A percentile compares a stretch with the other conserved stretches of the same genome.
phyloP scores from a whole-genome alignment of 257 asterid species.

The Fraxinus anomala region DNA sequence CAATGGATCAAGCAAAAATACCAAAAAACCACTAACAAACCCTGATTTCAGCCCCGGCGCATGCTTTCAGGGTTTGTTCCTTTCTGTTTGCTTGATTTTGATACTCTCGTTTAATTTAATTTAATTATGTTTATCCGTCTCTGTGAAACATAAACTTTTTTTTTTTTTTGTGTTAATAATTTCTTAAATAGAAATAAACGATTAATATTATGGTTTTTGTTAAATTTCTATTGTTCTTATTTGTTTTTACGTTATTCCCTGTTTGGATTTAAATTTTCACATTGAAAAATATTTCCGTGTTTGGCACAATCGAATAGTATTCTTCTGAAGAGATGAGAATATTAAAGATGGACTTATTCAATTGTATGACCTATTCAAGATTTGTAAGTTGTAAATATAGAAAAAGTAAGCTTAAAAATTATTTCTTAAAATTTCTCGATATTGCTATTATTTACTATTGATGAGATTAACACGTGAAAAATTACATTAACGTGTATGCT shows the following conservation, averaged over 20 bases:
- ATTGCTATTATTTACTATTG: too few relatives aligned
- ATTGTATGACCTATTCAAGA: neutral
- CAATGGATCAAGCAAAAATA: slow-evolving; percentile 80
- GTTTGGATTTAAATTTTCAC: neutral
- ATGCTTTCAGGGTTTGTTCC: neutral
- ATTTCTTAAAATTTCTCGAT: too few relatives aligned
- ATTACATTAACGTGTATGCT: neutral
- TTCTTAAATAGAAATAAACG: neutral
- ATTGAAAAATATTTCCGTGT: neutral
- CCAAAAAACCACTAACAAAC: slow-evolving; percentile 38
- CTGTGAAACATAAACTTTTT: neutral
- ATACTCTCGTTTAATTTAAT: neutral
- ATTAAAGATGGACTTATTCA: neutral
- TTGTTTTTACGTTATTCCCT: neutral
- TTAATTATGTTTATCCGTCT: neutral
- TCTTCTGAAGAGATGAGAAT: neutral
- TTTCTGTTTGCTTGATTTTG: neutral
- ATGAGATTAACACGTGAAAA: too few relatives aligned
- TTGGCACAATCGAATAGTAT: neutral
- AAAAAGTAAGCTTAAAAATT: too few relatives aligned
- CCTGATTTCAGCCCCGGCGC: neutral
- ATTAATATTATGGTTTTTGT: too few relatives aligned
- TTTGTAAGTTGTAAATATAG: too few relatives aligned
- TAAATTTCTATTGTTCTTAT: neutral
- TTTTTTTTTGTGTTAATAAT: neutral